Evolutionary conservation across 257 asterid species (phyloP), one percentile per base, ranked within the genome.

Genomic region (Salvia miltiorrhiza): DNA sequence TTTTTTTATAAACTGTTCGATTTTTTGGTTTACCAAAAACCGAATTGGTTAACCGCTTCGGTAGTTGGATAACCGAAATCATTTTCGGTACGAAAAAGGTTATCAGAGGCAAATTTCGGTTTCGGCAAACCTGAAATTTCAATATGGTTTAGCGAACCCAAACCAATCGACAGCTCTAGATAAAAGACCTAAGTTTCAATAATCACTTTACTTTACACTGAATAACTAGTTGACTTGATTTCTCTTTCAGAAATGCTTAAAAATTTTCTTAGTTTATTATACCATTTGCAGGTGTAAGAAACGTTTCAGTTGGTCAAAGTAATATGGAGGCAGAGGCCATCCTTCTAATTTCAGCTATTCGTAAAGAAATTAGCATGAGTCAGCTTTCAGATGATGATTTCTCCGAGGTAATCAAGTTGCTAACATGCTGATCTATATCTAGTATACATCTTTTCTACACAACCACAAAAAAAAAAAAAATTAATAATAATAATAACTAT

Each of bases 381-480:
- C 35, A 69, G 78, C 80, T 90, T 63, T 79, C 90, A 24, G 89
- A 87, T 71, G 77, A 17, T 59, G 83, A 85, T 80, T 44, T 84
- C 76, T 55, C 78, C 2, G 74, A 79, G 95, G 96, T 87, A 78
- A 73, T 56, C 40, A 64, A 65, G 47, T 45, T 72, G 20, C 35
- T 26, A 61, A 61, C 24, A 5, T 21, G 35, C 35, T 61, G 52
- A 21, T 24, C 20, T 20, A 12, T 11, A 65, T 62, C 53, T 20
- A 56, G 54, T 32, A 20, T 28, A 21, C n/a, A 21, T 26, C 5
- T 47, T 14, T 62, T 19, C 32, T 30, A 9, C 43, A 37, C 2
- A 5, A 28, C 4, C 35, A 30, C 33, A 7, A 52, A 10, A 26
- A 23, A n/a, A n/a, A n/a, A n/a, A n/a, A n/a, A n/a, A n/a, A n/a